Base-by-base conservation (phyloP, 2,329 filamentous ascomycete genomes). In the Lasiodiplodia theobromae region DNA sequence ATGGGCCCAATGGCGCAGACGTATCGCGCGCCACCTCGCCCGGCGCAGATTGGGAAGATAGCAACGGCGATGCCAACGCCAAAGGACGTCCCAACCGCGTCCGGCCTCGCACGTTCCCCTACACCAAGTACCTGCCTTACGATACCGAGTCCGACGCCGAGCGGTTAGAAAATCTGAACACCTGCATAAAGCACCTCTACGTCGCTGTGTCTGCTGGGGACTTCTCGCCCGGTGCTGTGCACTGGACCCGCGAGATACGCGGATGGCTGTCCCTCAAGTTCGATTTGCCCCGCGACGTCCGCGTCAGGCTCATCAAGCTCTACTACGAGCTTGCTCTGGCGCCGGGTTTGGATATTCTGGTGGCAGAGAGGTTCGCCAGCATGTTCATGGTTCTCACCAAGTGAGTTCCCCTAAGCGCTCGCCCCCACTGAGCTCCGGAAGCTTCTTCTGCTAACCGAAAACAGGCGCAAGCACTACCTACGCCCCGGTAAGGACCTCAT, bases 251-350 rank as follows among this genome's bases (percentile, higher is more conserved):
- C 73, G 96, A 99, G 86, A 90, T 99, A 58, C 89, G 94, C 77
- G 93, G 92, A 80, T 99, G 96, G 96, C 86, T 99, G 72, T 92
- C 91, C 66, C 89, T 99, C 80, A 99, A 99, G 85, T 99, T 99
- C 78, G 95, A 99, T 82, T 93, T 97, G 78, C 93, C 93, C 58
- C 89, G 92, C 74, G 90, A 91, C 77, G 89, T 94, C 73, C 88
- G 96, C 69, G 89, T 94, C 60, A 93, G 89, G 79, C 87, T 99
- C 37, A 92, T 96, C 37, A 92, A 91, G 82, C 86, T 99, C 47
- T 99, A 97, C 82, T 99, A 97, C 81, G 94, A 97, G 82, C 90
- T 99, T 69, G 87, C 93, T 5, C 86, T 99, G 70, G 93, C 96
- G 34, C 96, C 95, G 0, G 96, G 96, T 3, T 86, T 99, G 68